Conservation (phyloP, 306 rosid species). For the Corylus heterophylla region DNA sequence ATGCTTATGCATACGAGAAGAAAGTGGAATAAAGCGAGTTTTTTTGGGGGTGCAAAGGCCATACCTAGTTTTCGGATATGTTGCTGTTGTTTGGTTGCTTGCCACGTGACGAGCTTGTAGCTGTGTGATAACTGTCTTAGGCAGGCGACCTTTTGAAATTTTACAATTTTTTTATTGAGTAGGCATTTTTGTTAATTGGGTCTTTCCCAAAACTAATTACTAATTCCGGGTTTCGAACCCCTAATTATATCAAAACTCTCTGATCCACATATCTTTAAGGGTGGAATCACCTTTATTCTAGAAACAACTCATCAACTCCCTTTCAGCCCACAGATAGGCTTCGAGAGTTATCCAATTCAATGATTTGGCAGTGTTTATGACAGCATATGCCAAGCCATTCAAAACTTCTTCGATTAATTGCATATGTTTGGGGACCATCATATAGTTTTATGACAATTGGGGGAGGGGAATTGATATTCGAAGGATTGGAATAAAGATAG, state of each 20-base stretch:
- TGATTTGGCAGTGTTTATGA: conserved; percentile 9
- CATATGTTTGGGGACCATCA: conserved; percentile 30
- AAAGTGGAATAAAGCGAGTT: no score
- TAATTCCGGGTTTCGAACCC: not conserved
- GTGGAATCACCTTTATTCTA: conserved; percentile 22
- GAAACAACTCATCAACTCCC: conserved; percentile 28
- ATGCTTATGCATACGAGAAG: no score
- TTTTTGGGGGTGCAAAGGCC: no score
- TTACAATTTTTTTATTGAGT: no score
- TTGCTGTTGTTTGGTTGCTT: no score
- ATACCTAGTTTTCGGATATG: no score
- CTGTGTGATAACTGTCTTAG: no score
- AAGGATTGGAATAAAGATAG: not conserved
- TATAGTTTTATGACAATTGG: not conserved
- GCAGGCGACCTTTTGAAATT: no score
- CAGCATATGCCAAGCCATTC: conserved; percentile 18
- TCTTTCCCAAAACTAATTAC: not conserved
- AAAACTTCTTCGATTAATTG: not conserved
- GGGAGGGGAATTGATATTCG: not conserved
- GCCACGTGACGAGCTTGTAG: no score
- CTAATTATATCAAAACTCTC: not conserved
- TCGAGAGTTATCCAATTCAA: conserved; percentile 30
- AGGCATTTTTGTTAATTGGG: no score
- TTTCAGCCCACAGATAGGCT: conserved; percentile 5
- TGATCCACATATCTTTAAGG: not conserved